Evolutionary conservation across 1,284 basidiomycete genomes (phyloP).

Genomic region (Amylostereum chailletii): DNA sequence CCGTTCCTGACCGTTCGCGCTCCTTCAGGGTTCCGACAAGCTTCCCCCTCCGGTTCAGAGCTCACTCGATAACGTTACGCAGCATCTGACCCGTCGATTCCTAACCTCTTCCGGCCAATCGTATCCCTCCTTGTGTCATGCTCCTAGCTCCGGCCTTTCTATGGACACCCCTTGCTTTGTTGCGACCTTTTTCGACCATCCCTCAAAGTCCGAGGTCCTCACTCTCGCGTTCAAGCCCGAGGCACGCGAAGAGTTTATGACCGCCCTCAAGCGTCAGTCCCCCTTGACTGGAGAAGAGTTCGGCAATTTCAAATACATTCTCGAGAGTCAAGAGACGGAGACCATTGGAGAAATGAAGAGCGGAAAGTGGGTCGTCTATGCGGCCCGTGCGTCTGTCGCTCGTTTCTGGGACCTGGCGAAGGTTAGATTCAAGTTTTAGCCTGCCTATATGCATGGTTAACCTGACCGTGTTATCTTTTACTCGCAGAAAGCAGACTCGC

Average conservation of each 20-base stretch:
- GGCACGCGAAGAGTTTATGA: constrained; percentile 39
- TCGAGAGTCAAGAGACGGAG: constrained; percentile 29
- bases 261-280: constrained; percentile 30
- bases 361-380: constrained; percentile 83
- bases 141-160: constrained; percentile 14
- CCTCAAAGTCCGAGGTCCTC: constrained; percentile 36
- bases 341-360: constrained; percentile 60
- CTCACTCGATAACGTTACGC: constrained; percentile 39
- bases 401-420: constrained; percentile 85
- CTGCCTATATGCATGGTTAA: background rate
- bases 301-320: constrained; percentile 30
- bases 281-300: constrained; percentile 27
- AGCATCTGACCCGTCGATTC: constrained; percentile 36
- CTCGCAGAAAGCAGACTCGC: constrained; percentile 80
- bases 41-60: constrained; percentile 14
- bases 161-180: constrained; percentile 33
- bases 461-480: background rate
- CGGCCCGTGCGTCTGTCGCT: constrained; percentile 67
- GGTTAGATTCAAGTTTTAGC: constrained; percentile 30
- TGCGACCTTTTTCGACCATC: constrained; percentile 18
- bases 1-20: background rate
- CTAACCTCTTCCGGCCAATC: constrained; percentile 28
- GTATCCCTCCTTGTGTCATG: constrained; percentile 21
- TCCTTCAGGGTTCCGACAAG: constrained; percentile 2
- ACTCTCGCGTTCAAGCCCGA: constrained; percentile 52